Base-by-base conservation (phyloP, 306 rosid species). In the Castanospermum australe region DNA sequence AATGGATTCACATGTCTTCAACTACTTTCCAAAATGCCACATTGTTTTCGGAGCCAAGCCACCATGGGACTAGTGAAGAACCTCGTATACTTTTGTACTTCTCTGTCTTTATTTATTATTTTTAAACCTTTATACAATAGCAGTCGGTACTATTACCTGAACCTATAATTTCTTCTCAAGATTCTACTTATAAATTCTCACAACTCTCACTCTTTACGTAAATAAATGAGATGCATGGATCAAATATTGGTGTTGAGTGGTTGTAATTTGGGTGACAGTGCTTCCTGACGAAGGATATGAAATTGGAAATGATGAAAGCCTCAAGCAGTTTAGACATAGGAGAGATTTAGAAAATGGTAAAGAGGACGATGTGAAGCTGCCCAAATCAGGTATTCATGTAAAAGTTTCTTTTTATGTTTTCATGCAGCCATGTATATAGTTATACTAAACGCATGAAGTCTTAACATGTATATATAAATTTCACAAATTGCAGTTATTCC, bases 401-500 rank as follows among this genome's bases (percentile, higher is more conserved):
- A 28, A 28, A 28, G 3, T 28, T 28, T 28, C 1, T 28, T 28
- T 3, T 28, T 28, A n/a, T 28, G 5, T 5, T 38, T 38, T n/a
- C n/a, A n/a, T n/a, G n/a, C n/a, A n/a, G n/a, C n/a, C n/a, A n/a
- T n/a, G n/a, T n/a, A n/a, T n/a, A n/a, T n/a, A n/a, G n/a, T n/a
- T n/a, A n/a, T n/a, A n/a, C n/a, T n/a, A n/a, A n/a, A n/a, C n/a
- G n/a, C n/a, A n/a, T n/a, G n/a, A n/a, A n/a, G n/a, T n/a, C n/a
- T n/a, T n/a, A n/a, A n/a, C n/a, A n/a, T n/a, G n/a, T n/a, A n/a
- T n/a, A n/a, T n/a, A n/a, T n/a, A n/a, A n/a, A n/a, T n/a, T n/a
- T n/a, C n/a, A n/a, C n/a, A 78, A 78, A 17, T 67, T 66, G 70
- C 83, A 83, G 83, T 15, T 33, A 8, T 67, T 17, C 47, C 76